Evolutionary conservation across 2,329 filamentous ascomycete species (phyloP), one percentile per base, ranked within the genome.

Genomic region (Sclerotinia borealis): DNA sequence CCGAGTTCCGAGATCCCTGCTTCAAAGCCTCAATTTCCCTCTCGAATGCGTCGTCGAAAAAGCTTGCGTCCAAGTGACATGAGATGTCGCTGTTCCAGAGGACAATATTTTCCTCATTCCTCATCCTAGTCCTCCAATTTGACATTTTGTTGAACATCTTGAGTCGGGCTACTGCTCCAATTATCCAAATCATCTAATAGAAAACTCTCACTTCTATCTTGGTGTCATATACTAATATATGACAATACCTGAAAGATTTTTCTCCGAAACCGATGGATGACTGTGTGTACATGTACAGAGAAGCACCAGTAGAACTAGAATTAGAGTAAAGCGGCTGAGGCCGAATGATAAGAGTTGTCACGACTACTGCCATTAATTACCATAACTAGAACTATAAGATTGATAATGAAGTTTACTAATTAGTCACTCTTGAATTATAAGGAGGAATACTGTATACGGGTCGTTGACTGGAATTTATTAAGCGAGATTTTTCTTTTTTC

Each of bases 371-470:
- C 0, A 76, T 36, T 27, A 50, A n/a, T n/a, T n/a, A n/a, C n/a
- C n/a, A 39, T 9, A 73, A 68, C 66, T 15, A 43, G 50, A 15
- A 69, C 68, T 25, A 71, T 37, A 1, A 68, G 58, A 25, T 68
- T 61, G 11, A 71, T 62, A 0, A 78, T 77, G 0, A 86, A 75
- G 0, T 71, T 76, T n/a, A n/a, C n/a, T n/a, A n/a, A n/a, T n/a
- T 0, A 86, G 76, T 84, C 84, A 87, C 34, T 81, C 77, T 70
- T 87, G 85, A 2, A 85, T 78, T 48, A 80, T 79, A 63, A 78
- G 81, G 11, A 86, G 76, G 0, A 85, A 76, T n/a, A n/a, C n/a
- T n/a, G 68, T 87, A 87, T 56, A 81, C 82, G 0, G 84, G 83
- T 25, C 77, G 74, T 67, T 87, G 84, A 0, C 83, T 84, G 9